phyloP scores from a whole-genome alignment of 805 yeast genomes.

The Wickerhamiella allomyrinae region DNA sequence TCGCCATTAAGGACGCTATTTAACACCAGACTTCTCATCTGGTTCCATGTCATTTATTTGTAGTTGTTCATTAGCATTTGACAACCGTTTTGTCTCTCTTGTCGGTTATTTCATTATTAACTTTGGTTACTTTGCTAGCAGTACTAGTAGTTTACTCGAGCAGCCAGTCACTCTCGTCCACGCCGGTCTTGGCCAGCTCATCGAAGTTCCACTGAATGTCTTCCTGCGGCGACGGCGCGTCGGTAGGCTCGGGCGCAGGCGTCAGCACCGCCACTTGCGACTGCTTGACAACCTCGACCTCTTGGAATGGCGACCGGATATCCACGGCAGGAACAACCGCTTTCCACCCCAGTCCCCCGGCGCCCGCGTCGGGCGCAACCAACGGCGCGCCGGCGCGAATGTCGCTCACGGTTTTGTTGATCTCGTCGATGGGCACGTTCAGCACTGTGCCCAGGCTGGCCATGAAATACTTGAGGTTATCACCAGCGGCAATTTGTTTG shows the following conservation, averaged over 20 bases:
- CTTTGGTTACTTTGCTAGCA: constrained; percentile 5
- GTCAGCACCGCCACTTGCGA: constrained; percentile 19
- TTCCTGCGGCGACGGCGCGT: neutral
- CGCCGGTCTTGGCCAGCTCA: constrained; percentile 7
- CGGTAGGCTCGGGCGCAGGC: constrained; percentile 17
- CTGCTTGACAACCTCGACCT: constrained; percentile 20
- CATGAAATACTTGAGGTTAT: constrained; percentile 22
- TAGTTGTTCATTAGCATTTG: neutral
- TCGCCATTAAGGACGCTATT: neutral
- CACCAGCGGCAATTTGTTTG: constrained; percentile 20
- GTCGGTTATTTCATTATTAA: neutral
- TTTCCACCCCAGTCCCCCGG: constrained; percentile 8
- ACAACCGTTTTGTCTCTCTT: no score
- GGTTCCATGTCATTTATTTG: no score
- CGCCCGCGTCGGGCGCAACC: constrained; percentile 3
- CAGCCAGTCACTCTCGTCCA: neutral
- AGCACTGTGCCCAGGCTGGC: constrained; percentile 24
- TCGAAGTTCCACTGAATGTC: constrained; percentile 10
- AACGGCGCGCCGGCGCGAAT: constrained; percentile 5
- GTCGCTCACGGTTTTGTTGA: constrained; percentile 7
- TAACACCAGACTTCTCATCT: no score
- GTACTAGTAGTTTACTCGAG: constrained; percentile 9
- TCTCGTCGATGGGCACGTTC: constrained; percentile 23
- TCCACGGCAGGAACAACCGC: constrained; percentile 22
- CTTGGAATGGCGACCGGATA: constrained; percentile 23